Base-by-base conservation (phyloP, 2,329 filamentous ascomycete species). In the Biscogniauxia marginata region DNA sequence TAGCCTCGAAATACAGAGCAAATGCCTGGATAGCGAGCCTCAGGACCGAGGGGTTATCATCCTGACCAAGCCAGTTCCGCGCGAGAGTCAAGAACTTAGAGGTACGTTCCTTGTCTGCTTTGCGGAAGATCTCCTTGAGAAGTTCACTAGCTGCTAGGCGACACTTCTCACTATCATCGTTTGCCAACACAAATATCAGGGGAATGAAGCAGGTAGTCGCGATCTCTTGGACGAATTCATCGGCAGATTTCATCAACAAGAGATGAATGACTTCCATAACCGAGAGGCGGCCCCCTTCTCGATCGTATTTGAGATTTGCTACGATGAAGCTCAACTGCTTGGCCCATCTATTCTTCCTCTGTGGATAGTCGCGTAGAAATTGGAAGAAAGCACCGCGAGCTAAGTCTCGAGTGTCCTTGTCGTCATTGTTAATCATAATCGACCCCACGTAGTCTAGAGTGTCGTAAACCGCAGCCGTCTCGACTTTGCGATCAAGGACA, bases 341-440 rank as follows among this genome's bases (percentile, higher is more conserved):
- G 43, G 84, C 83, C 87, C 95, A 96, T 13, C 95, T 84, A 60
- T 86, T 89, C 73, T 92, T 93, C 67, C 89, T 91, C 71, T 98
- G 95, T 0, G 95, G 93, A 68, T 97, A 99, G 53, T 97, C 92
- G 63, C 93, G 85, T 54, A 99, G 78, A 75, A 99, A 99, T 64
- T 97, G 91, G 72, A 96, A 89, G 73, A 96, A 99, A 13, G 91
- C 89, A 19, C 91, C 91, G 55, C 95, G 84, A 13, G 93, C 93
- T 39, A 96, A 79, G 70, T 97, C 91, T 52, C 95, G 85, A 2
- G 93, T 93, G 62, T 89, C 87, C 64, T 89, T 89, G 64, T 96
- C 93, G 60, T 96, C 91, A 69, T 98, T 98, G 46, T 90, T 96
- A 55, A 99, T 89, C 93, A 98, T 98, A 71, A 97, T 89, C 3